Evolutionary conservation across 2,329 filamentous ascomycete genomes (phyloP).

Genomic region (Aspergillus sojae): DNA sequence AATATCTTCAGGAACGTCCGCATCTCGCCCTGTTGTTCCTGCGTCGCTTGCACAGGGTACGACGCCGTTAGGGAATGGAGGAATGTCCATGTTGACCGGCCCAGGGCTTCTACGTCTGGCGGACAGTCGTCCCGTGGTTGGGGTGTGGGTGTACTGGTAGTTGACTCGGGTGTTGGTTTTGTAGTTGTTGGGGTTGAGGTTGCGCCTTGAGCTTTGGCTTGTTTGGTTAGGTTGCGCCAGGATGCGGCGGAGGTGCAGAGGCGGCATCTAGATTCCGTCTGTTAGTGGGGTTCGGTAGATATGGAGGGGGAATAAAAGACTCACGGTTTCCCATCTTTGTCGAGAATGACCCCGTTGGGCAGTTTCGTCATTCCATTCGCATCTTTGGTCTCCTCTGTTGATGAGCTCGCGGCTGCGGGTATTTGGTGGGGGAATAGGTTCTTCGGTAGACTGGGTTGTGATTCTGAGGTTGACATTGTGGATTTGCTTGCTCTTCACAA

Average conservation of each 20-base stretch:
- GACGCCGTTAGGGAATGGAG: constrained; percentile 87
- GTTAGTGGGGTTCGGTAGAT: neutral
- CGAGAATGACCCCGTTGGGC: constrained; percentile 53
- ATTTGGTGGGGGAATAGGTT: constrained; percentile 22
- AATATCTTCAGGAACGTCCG: constrained; percentile 78
- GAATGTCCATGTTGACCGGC: constrained; percentile 88
- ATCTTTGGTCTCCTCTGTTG: constrained; percentile 26
- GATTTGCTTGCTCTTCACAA: neutral
- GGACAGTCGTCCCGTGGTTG: constrained; percentile 66
- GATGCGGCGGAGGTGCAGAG: constrained; percentile 52
- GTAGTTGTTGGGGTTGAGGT: constrained; percentile 28
- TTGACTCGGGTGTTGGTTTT: neutral
- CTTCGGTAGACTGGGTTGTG: constrained; percentile 15
- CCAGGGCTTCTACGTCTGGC: constrained; percentile 83
- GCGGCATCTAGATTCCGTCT: constrained; percentile 43
- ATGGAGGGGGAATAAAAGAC: constrained; percentile 16
- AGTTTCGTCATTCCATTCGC: constrained; percentile 29
- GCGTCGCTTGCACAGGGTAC: constrained; percentile 73
- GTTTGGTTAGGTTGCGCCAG: constrained; percentile 49
- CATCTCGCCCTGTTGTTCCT: constrained; percentile 73
- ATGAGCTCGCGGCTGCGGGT: constrained; percentile 18
- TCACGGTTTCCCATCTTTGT: constrained; percentile 55
- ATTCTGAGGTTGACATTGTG: constrained; percentile 20
- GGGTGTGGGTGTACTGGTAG: neutral
- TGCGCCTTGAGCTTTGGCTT: constrained; percentile 41